Base-by-base conservation (phyloP, 2,329 filamentous ascomycete species). In the Colletotrichum sansevieriae region DNA sequence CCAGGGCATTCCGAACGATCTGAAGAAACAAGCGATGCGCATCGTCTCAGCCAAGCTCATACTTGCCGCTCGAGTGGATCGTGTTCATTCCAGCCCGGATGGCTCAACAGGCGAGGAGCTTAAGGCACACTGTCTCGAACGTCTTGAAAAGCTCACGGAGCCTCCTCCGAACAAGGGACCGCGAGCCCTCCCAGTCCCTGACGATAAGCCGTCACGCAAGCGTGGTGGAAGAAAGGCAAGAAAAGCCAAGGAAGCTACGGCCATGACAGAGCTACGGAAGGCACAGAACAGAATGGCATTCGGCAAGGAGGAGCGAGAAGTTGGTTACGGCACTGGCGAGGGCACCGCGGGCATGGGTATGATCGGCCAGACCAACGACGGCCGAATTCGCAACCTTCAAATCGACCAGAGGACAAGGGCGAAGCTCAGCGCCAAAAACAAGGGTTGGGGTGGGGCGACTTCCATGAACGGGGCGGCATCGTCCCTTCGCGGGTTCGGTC, bases 221-320 rank as follows among this genome's bases (percentile, higher is more conserved):
- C 92, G 96, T 72, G 96, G 96, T 79, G 96, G 96, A 59, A 87
- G 95, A 63, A 87, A 94, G 72, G 96, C 95, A 12, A 86, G 96
- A 65, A 97, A 97, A 80, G 95, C 95, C 69, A 99, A 99, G 86
- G 96, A 97, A 80, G 95, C 95, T 4, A 93, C 93, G 7, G 95
- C 96, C 69, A 97, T 98, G 94, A 99, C 96, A 0, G 96, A 99
- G 63, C 84, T 99, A 35, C 91, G 95, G 72, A 98, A 98, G 79
- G 94, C 94, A 4, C 96, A 98, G 81, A 99, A 99, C 82, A 89
- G 96, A 62, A 91, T 99, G 88, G 94, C 91, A 0, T 99, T 99
- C 76, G 95, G 95, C 67, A 96, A 97, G 78, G 95, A 98, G 79
- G 96, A 99, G 80, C 91, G 90, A 74, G 96, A 99, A 80, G 91